Conservation (phyloP, 805 yeast genomes). For the Myxozyma neglecta region DNA sequence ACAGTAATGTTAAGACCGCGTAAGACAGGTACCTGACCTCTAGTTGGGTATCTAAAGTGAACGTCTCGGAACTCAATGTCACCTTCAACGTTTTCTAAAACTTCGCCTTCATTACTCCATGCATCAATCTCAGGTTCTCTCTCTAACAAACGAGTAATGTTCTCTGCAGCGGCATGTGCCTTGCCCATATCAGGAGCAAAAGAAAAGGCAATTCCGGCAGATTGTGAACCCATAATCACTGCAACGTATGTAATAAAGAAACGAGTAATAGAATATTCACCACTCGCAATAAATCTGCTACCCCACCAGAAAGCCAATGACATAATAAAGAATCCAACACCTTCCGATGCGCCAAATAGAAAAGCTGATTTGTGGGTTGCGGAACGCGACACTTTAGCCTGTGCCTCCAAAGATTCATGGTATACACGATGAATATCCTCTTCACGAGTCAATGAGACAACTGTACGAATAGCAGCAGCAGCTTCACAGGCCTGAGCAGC, state of each 20-base stretch:
- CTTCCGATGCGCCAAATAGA: conserved; percentile 39
- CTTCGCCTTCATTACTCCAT: conserved; percentile 34
- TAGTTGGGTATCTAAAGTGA: conserved; percentile 38
- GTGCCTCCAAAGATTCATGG: conserved; percentile 24
- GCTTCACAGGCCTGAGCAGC: conserved; percentile 47
- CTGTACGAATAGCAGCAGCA: conserved; percentile 46
- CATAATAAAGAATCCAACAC: conserved; percentile 45
- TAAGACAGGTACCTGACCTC: conserved; percentile 36
- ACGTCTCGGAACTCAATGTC: conserved; percentile 51
- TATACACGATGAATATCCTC: conserved; percentile 41
- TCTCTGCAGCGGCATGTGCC: conserved; percentile 43
- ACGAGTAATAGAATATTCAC: conserved; percentile 37
- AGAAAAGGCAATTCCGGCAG: conserved; percentile 45
- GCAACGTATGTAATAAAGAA: conserved; percentile 45
- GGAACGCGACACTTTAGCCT: conserved; percentile 12
- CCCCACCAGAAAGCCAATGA: conserved; percentile 50
- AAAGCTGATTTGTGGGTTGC: conserved; percentile 18
- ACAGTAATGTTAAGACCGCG: conserved; percentile 33
- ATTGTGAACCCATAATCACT: conserved; percentile 45
- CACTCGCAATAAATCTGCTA: conserved; percentile 40
- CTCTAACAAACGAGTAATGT: conserved; percentile 39
- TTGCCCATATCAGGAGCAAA: conserved; percentile 49
- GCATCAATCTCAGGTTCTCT: conserved; percentile 42
- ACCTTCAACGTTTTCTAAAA: conserved; percentile 45
- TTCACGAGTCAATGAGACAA: conserved; percentile 46